These are phyloP conservation scores for Fusarium piperis DNA, from an alignment of 2,329 filamentous ascomycete species.

Conservation along the genomic window DNA sequence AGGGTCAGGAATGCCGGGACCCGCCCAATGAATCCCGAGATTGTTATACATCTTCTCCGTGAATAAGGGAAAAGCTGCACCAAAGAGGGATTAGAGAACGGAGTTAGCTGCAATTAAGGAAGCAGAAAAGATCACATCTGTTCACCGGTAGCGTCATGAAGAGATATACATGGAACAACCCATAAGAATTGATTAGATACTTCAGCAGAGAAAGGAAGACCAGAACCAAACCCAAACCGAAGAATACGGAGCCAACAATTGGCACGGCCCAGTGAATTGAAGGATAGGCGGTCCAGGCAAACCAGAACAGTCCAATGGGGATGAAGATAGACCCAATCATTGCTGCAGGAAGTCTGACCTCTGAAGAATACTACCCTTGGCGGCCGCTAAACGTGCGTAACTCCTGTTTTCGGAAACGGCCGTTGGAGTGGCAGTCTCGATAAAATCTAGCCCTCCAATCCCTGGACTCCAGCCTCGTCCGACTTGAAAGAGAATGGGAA, in stretches of 20 bases:
- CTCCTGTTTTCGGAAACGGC: slow-evolving; percentile 8
- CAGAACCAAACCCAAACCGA: slow-evolving; percentile 12
- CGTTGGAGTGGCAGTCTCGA: background rate
- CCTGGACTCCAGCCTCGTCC: slow-evolving; percentile 20
- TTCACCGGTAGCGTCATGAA: background rate
- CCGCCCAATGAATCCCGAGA: background rate
- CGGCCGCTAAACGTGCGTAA: background rate
- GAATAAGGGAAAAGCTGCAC: background rate
- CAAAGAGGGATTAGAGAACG: background rate
- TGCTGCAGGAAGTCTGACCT: slow-evolving; percentile 1
- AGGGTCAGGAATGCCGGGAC: background rate
- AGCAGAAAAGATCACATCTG: background rate
- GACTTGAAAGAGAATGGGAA: slow-evolving; percentile 20
- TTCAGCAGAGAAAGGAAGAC: slow-evolving; percentile 17
- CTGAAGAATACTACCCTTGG: background rate
- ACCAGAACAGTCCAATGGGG: slow-evolving; percentile 14
- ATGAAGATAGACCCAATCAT: slow-evolving; percentile 15
- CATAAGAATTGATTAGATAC: slow-evolving; percentile 15
- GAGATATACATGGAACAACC: background rate
- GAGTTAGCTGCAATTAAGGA: background rate
- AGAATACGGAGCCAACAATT: background rate
- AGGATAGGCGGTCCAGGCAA: slow-evolving; percentile 10
- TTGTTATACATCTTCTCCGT: background rate
- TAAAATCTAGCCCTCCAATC: slow-evolving; percentile 3
- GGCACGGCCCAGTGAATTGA: slow-evolving; percentile 13